phyloP scores from a whole-genome alignment of 148 eudicot species.

The Vaccinium myrtillus region DNA sequence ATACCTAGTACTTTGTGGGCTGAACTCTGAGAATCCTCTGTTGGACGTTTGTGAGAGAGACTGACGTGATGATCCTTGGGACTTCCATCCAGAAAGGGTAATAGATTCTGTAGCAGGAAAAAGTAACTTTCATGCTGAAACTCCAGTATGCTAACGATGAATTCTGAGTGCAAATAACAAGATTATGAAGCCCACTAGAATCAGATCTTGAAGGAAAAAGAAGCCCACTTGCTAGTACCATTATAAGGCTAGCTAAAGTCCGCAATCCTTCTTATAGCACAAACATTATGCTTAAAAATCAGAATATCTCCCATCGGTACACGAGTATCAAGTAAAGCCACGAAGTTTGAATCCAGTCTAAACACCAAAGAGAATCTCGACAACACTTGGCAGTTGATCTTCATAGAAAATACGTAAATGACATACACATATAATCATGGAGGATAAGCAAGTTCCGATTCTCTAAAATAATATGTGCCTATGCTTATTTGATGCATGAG shows the following conservation, averaged over 20 bases:
- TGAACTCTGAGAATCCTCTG: constrained; percentile 52
- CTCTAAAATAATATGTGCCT: neutral
- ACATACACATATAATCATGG: neutral
- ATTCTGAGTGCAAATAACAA: neutral
- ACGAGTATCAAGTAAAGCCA: neutral
- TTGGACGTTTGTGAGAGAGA: constrained; percentile 75
- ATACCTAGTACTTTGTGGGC: constrained; percentile 52
- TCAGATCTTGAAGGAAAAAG: no score
- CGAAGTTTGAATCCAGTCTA: neutral
- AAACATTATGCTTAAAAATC: neutral
- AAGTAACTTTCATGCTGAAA: neutral
- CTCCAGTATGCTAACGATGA: neutral
- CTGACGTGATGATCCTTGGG: constrained; percentile 62
- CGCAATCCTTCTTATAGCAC: neutral
- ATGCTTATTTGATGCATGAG: neutral
- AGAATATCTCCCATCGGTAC: neutral
- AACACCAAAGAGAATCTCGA: neutral
- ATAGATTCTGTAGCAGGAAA: constrained; percentile 55
- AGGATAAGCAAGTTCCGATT: neutral
- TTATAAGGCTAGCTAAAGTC: neutral
- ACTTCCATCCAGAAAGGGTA: constrained; percentile 78
- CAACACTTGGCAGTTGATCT: neutral
- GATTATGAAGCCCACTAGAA: neutral
- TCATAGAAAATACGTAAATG: neutral
- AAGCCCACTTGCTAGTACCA: neutral